Evolutionary conservation across 2,329 filamentous ascomycete species (phyloP), one percentile per base, ranked within the genome.

Genomic region (Colletotrichum tropicicola): DNA sequence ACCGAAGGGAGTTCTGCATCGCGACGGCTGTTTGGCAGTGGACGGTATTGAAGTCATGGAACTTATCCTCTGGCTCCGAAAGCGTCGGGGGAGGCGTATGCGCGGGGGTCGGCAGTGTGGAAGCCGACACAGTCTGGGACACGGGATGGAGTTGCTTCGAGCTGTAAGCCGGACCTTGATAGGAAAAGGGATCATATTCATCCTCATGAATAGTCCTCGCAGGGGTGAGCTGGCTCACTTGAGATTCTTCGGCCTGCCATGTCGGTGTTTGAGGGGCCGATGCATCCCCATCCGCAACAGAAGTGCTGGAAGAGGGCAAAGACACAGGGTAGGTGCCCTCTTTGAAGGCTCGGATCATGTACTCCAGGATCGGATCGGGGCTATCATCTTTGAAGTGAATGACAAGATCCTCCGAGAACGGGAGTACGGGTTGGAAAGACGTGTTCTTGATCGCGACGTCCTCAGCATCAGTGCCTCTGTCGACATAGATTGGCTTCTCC

Each of bases 1-100:
- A 80, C 3, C 88, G 82, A 15, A 90, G 73, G 0, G 82, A 81
- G 69, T 90, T 89, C 67, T 91, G 88, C 6, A 87, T 76, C 1
- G 79, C 77, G 4, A 89, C 79, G 1, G 85, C 82, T 3, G 83
- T 86, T 59, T 82, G 79, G 23, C 77, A 76, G 17, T 74, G 70
- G 3, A 72, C 72, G 2, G 79, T 76, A 10, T 74, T 71, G 55
- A 89, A 80, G 6, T 82, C 80, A 63, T 82, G 78, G 45, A 88
- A 82, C 58, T 74, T 80, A 30, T 76, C 77, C 21, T 77, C 74
- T 6, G 51, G n/a, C 41, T 70, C 66, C 70, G 67, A 68, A n/a
- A 70, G 47, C 15, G 57, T 62, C 3, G 78, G 77, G 0, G 80
- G 76, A 7, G 82, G 80, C 4, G 82, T 83, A n/a, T 77, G 74